Evolutionary conservation across 176 grass and related monocot species (phyloP).

Genomic region (Oryza officinalis): DNA sequence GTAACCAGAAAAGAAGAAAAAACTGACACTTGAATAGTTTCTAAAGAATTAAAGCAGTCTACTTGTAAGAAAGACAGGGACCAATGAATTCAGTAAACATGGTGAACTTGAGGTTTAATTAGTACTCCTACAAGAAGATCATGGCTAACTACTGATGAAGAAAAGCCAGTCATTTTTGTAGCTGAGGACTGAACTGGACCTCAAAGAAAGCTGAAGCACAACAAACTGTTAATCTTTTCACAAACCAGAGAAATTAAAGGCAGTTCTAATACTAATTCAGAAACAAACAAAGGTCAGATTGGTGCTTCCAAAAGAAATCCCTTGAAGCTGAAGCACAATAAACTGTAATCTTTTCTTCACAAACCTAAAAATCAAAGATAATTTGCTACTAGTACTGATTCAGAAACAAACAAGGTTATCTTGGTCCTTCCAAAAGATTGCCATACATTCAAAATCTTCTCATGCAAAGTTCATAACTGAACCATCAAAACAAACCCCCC

Average conservation of each 20-base stretch:
- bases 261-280: no score
- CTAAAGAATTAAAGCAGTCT: background rate
- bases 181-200: no score
- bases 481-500: background rate
- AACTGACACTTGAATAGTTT: background rate
- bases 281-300: no score
- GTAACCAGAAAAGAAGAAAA: background rate
- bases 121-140: background rate
- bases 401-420: background rate
- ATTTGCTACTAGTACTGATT: background rate
- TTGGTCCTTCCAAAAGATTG: background rate
- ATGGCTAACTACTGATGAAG: background rate
- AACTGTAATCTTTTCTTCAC: background rate
- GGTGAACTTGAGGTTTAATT: background rate
- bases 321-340: no score
- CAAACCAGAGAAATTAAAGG: no score
- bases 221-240: background rate
- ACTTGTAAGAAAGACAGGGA: background rate
- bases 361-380: background rate
- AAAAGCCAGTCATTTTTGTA: background rate
- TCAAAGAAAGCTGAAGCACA: background rate
- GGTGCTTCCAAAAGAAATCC: no score
- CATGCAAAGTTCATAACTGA: background rate
- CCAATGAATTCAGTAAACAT: background rate
- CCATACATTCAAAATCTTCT: conserved; percentile 2